Conservation (phyloP, 805 yeast species). For the Pichia heedii region DNA sequence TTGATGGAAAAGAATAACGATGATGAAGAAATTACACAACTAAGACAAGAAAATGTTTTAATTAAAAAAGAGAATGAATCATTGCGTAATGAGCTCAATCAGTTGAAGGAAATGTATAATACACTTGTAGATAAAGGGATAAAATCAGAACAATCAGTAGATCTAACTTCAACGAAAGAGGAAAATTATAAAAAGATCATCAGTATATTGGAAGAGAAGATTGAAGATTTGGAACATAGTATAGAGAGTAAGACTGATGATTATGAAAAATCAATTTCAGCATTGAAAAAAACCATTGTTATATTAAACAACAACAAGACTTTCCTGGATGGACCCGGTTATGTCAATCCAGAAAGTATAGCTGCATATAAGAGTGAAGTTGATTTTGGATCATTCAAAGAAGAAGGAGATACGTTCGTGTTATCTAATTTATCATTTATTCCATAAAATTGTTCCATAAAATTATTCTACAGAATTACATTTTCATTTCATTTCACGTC, state of each 20-base stretch:
- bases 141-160: too few species aligned
- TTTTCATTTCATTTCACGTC: background rate
- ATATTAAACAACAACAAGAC: conserved; percentile 15
- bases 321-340: background rate
- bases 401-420: conserved; percentile 6
- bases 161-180: background rate
- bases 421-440: conserved; percentile 10
- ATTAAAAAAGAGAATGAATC: conserved; percentile 2
- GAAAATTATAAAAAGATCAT: conserved; percentile 5
- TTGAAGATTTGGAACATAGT: conserved; percentile 13
- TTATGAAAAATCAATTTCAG: conserved; percentile 13
- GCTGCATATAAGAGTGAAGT: background rate
- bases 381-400: background rate
- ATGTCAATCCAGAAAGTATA: background rate
- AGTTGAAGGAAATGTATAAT: conserved; percentile 3
- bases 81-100: conserved; percentile 3
- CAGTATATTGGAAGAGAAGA: conserved; percentile 4
- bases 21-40: background rate
- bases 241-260: conserved; percentile 9
- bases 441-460: background rate
- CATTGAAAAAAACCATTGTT: conserved; percentile 16
- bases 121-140: background rate
- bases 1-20: background rate
- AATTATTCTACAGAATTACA: background rate
- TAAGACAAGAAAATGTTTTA: conserved; percentile 3